Conservation (phyloP, 495 filamentous ascomycete genomes). For the Aspergillus saccharolyticus region DNA sequence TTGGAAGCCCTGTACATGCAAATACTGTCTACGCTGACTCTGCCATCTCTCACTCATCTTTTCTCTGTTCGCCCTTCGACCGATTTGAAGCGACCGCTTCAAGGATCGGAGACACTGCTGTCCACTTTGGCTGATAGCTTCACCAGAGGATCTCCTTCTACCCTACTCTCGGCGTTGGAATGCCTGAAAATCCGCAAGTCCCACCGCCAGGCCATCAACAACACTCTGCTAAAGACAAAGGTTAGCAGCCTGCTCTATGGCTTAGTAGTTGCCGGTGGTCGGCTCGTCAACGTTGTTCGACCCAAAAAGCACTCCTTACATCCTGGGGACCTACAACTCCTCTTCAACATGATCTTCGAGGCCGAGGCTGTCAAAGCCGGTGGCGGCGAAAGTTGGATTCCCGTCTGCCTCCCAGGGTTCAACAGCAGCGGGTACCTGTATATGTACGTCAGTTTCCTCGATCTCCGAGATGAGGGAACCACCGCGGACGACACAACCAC, state of each 20-base stretch:
- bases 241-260: slow-evolving; percentile 81
- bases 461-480: slow-evolving; percentile 32
- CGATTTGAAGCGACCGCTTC: slow-evolving; percentile 85
- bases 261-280: slow-evolving; percentile 87
- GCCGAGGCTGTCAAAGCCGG: slow-evolving; percentile 81
- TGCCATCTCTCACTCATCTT: slow-evolving; percentile 80
- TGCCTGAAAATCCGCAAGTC: slow-evolving; percentile 83
- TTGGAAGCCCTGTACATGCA: slow-evolving; percentile 97
- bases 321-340: slow-evolving; percentile 88
- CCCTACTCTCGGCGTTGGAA: slow-evolving; percentile 83
- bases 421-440: slow-evolving; percentile 97
- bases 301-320: slow-evolving; percentile 95
- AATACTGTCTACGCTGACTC: slow-evolving; percentile 88
- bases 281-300: slow-evolving; percentile 87
- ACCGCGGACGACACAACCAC: slow-evolving; percentile 32
- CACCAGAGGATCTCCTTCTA: slow-evolving; percentile 83
- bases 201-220: slow-evolving; percentile 81
- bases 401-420: slow-evolving; percentile 92
- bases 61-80: slow-evolving; percentile 88
- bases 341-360: slow-evolving; percentile 99
- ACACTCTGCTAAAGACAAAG: slow-evolving; percentile 71
- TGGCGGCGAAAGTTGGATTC: slow-evolving; percentile 96
- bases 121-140: slow-evolving; percentile 92
- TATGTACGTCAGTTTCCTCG: slow-evolving; percentile 96
- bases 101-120: slow-evolving; percentile 87